These are phyloP conservation scores for Prunus salicina DNA, from an alignment of 306 rosid species.

Conservation along the genomic window DNA sequence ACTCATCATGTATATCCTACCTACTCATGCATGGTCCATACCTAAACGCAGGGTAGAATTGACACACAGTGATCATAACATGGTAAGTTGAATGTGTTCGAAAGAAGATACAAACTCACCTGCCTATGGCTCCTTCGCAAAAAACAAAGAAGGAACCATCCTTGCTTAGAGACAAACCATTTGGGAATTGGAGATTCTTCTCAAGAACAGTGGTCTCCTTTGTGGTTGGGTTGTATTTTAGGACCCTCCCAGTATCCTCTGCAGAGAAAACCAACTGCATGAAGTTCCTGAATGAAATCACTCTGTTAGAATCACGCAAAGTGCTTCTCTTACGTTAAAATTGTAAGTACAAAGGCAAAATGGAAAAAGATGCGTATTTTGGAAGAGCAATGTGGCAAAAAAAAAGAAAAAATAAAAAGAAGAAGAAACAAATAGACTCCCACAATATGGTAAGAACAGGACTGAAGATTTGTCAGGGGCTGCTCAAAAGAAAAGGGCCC, in stretches of 20 bases:
- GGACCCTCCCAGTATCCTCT: constrained; percentile 71
- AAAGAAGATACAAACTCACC: constrained; percentile 42
- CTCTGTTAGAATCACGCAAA: constrained; percentile 27
- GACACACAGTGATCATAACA: not conserved
- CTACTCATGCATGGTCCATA: not conserved
- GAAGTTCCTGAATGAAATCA: constrained; percentile 65
- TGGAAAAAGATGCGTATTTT: not conserved
- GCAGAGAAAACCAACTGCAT: constrained; percentile 70
- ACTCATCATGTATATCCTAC: constrained; percentile 1
- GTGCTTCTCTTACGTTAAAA: not conserved
- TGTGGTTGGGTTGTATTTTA: constrained; percentile 69
- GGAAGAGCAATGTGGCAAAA: not conserved
- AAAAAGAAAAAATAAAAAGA: not conserved
- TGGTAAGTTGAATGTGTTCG: not conserved
- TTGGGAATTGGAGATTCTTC: constrained; percentile 72
- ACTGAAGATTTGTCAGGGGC: not conserved
- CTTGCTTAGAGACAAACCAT: constrained; percentile 89
- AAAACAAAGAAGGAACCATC: constrained; percentile 82
- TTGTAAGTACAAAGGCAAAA: constrained; percentile 2
- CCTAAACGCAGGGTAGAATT: not conserved
- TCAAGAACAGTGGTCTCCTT: constrained; percentile 80
- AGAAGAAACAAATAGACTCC: not conserved
- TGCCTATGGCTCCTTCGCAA: constrained; percentile 69
- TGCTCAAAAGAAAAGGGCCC: not conserved
- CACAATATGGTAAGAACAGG: not conserved